Percentiles rank a stretch among this genome's conserved stretches.
These are phyloP conservation scores for Aureobasidium sp. DNA, from an alignment of 2,329 filamentous ascomycete species.

Conservation along the genomic window DNA sequence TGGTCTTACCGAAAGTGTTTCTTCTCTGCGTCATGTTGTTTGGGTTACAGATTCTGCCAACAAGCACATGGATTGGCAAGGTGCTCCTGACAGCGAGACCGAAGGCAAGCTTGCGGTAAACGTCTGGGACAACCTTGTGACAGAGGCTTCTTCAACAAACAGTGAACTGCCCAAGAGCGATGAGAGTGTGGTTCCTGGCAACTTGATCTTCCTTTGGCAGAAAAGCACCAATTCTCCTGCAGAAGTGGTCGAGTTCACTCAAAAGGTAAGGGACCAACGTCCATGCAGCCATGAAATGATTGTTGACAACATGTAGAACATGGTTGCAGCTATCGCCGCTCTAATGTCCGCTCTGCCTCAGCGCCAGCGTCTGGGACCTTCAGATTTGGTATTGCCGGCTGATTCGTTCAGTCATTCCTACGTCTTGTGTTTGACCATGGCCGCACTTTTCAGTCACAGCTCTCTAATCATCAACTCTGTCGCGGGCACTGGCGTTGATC, in stretches of 20 bases:
- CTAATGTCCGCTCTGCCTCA: slow-evolving; percentile 69
- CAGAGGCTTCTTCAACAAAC: slow-evolving; percentile 46
- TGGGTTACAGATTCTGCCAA: slow-evolving; percentile 92
- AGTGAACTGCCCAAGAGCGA: slow-evolving; percentile 55
- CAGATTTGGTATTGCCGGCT: slow-evolving; percentile 77
- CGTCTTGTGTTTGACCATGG: slow-evolving; percentile 68
- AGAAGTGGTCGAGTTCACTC: slow-evolving; percentile 74
- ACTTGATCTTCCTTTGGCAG: slow-evolving; percentile 58
- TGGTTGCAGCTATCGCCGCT: slow-evolving; percentile 78
- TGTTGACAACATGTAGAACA: slow-evolving; percentile 43
- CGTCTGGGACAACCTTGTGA: slow-evolving; percentile 88
- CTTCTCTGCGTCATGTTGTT: slow-evolving; percentile 65
- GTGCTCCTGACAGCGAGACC: slow-evolving; percentile 63
- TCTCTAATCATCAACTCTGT: slow-evolving; percentile 86
- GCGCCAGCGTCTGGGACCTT: slow-evolving; percentile 60
- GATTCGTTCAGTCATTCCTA: slow-evolving; percentile 74
- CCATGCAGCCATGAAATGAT: slow-evolving; percentile 8
- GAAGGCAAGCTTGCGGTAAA: slow-evolving; percentile 67
- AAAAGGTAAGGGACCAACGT: slow-evolving; percentile 39
- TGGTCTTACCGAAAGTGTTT: slow-evolving; percentile 58
- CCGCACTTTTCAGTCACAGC: slow-evolving; percentile 74
- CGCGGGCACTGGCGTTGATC: slow-evolving; percentile 61
- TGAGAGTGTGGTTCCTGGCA: slow-evolving; percentile 40
- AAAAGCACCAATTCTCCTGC: slow-evolving; percentile 36
- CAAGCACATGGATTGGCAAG: slow-evolving; percentile 91